Base-by-base conservation (phyloP, 2,329 filamentous ascomycete species). In the Botrytis fragariae region DNA sequence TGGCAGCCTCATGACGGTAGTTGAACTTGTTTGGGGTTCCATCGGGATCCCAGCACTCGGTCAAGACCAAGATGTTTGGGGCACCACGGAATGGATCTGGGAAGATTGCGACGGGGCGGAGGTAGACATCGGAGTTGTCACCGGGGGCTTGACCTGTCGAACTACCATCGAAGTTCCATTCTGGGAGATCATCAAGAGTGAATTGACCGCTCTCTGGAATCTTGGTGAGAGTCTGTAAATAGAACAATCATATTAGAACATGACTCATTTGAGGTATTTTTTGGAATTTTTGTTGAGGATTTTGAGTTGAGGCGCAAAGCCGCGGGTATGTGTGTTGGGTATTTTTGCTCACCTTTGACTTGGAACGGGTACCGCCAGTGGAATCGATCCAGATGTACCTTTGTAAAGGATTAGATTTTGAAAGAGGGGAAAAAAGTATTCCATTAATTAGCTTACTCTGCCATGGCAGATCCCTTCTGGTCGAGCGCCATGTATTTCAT, bases 21-120 rank as follows among this genome's bases (percentile, higher is more conserved):
- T 99, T 99, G 92, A 90, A 98, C 85, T 97, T 95, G 91, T 98
- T 99, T 84, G 96, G 96, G 76, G 91, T 94, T 82, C 94, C 95
- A 84, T 98, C 95, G 77, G 93, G 87, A 83, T 95, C 94, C 92
- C 94, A 98, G 85, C 93, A 97, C 87, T 98, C 95, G 82, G 91
- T 90, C 81, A 98, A 92, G 80, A 98, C 95, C 79, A 98, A 90
- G 84, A 98, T 92, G 88, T 98, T 98, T 85, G 94, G 93, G 75
- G 90, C 90, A 75, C 90, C 89, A 79, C 95, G 93, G 91, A 98
- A 95, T 75, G 95, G 95, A 77, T 97, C 94, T 79, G 94, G 92
- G 89, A 90, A 98, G 85, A 95, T 90, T 79, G 94, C 93, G 76
- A 93, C 90, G 74, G 95, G 95, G 82, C 93, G 92, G 79, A 98